Base-by-base conservation (phyloP, 192 early-diverging fungal genomes). In the Diversispora epigaea region DNA sequence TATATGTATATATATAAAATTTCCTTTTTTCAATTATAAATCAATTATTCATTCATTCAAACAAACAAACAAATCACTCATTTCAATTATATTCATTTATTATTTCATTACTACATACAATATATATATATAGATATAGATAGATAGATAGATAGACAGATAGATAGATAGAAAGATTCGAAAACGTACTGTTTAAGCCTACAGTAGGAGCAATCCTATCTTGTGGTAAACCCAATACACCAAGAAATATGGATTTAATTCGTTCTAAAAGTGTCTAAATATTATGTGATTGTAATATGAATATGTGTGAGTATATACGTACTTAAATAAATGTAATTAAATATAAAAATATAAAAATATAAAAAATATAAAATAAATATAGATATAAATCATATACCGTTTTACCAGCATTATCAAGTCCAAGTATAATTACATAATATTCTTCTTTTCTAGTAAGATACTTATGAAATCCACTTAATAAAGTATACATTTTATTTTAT, bases 401-500 rank as follows among this genome's bases (percentile, higher is more conserved):
- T 80, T 99, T 99, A 57, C 97, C 97, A n/a, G 95, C 93, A 81
- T 95, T 94, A 78, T 99, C 97, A 22, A 98, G 89, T 41, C 97
- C 97, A 44, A 99, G 82, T 64, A 99, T 93, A n/a, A 99, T 86
- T n/a, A 98, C 88, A 68, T 91, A 94, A 84, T 90, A 99, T 75
- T 97, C 94, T 80, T 98, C 95, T 74, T 89, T 93, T 63, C 90
- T 85, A 50, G 93, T 96, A 69, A 92, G 85, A 77, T 96, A 91
- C 76, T 89, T 86, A 82, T 99, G 97, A 17, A 95, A 87, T 22
- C 96, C 97, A 60, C 89, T 89, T 11, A 98, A 81, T 58, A 99
- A 88, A 40, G 96, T 92, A 82, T 94, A 97, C 96, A 98, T 98
- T 32, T 32, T 32, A 32, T 32, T 32, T 32, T 32, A 32, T 32